A percentile compares a stretch with the other conserved stretches of the same genome.
Evolutionary conservation across 2,329 filamentous ascomycete species (phyloP).

Genomic region (Aspergillus hortae): DNA sequence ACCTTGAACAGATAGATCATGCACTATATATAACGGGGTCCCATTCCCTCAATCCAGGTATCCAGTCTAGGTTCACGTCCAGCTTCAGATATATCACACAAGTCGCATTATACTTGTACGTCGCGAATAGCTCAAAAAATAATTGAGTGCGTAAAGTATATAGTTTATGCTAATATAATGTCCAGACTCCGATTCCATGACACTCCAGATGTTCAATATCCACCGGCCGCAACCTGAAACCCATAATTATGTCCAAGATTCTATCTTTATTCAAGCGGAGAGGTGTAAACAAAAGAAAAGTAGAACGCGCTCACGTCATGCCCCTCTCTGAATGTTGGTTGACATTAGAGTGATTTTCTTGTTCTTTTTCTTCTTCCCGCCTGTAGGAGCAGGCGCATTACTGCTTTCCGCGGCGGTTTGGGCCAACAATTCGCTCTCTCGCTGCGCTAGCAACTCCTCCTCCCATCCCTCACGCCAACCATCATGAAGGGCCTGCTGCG

Average conservation of each 20-base stretch:
- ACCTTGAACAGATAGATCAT: too few species aligned
- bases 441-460: constrained; percentile 66
- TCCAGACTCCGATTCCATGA: constrained; percentile 9
- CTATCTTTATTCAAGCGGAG: background rate
- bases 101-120: too few species aligned
- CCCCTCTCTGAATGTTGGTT: constrained; percentile 58
- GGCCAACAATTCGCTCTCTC: constrained; percentile 48
- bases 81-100: too few species aligned
- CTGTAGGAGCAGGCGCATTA: constrained; percentile 16
- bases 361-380: constrained; percentile 60
- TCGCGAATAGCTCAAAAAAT: too few species aligned
- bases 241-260: background rate
- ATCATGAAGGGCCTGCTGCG: constrained; percentile 57
- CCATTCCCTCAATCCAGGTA: too few species aligned
- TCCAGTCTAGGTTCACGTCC: too few species aligned
- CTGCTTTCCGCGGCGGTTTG: constrained; percentile 40
- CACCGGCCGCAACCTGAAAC: constrained; percentile 1
- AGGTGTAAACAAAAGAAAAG: background rate
- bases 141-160: background rate
- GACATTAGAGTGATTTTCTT: constrained; percentile 69
- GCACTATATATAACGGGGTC: too few species aligned
- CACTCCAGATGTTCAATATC: background rate
- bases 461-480: constrained; percentile 87
- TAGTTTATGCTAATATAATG: background rate
- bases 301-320: constrained; percentile 31